These are phyloP conservation scores for Catharanthus roseus DNA, from an alignment of 257 asterid genomes.

Conservation along the genomic window DNA sequence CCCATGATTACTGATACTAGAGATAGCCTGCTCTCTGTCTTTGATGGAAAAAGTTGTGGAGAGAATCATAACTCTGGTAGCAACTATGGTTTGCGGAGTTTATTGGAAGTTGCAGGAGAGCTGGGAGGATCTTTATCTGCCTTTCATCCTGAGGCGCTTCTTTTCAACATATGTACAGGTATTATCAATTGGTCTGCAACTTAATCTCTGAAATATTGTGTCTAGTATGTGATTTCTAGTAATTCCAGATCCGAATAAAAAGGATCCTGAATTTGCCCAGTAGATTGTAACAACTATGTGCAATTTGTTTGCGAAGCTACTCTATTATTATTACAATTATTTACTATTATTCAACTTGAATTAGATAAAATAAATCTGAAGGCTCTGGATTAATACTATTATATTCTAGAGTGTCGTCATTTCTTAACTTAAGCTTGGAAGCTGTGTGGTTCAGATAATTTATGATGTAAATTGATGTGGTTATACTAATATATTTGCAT, in stretches of 20 bases:
- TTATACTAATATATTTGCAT: background rate
- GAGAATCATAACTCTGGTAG: constrained; percentile 26
- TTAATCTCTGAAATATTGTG: background rate
- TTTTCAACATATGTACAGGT: constrained; percentile 77
- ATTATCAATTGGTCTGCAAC: constrained; percentile 16
- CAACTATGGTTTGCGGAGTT: constrained; percentile 50
- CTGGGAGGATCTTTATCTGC: constrained; percentile 73
- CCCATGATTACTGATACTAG: constrained; percentile 27
- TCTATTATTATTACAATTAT: background rate
- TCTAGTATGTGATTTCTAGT: background rate
- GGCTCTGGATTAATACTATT: background rate
- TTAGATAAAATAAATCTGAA: background rate
- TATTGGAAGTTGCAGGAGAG: constrained; percentile 62
- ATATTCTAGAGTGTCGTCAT: background rate
- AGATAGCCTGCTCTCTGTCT: constrained; percentile 26
- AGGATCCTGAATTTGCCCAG: background rate
- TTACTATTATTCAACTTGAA: background rate
- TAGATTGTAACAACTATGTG: background rate
- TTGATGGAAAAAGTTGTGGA: constrained; percentile 27
- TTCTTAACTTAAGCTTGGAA: no score
- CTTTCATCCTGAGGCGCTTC: constrained; percentile 79
- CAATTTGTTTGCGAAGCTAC: background rate
- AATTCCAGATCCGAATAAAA: background rate
- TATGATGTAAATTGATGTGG: background rate
- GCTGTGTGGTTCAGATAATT: background rate